Conservation (phyloP, 345 rosid genomes). For the Aquilaria malaccensis region DNA sequence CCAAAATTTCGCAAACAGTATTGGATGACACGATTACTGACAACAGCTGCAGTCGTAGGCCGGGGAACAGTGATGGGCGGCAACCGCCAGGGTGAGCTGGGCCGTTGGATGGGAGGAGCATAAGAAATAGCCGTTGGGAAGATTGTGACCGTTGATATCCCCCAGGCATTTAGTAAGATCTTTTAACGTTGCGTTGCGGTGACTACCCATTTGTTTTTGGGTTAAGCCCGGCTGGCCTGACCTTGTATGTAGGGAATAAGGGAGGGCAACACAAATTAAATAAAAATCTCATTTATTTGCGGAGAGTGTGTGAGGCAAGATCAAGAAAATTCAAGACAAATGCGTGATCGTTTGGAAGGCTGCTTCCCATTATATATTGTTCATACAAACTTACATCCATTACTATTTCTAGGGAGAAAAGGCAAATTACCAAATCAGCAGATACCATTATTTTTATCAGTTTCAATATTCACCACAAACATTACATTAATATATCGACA, state of each 20-base stretch:
- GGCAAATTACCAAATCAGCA: too few species aligned
- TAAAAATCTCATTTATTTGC: not conserved
- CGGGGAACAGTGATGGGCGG: conserved; percentile 55
- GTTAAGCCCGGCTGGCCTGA: conserved; percentile 16
- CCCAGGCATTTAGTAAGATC: conserved; percentile 24
- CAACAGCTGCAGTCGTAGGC: conserved; percentile 38
- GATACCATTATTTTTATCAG: too few species aligned
- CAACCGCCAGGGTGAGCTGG: conserved; percentile 45
- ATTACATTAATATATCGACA: too few species aligned
- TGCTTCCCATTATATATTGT: too few species aligned
- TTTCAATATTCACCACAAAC: too few species aligned
- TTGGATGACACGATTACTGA: conserved; percentile 24
- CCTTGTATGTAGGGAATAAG: conserved; percentile 36
- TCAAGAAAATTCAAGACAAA: too few species aligned
- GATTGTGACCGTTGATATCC: conserved; percentile 38
- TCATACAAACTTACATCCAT: too few species aligned
- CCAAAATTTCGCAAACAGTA: too few species aligned
- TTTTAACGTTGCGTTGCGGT: conserved; percentile 39
- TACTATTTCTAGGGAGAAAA: too few species aligned
- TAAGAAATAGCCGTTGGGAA: conserved; percentile 35
- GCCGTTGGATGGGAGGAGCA: conserved; percentile 37
- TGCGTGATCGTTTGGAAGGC: too few species aligned
- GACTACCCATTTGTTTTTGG: conserved; percentile 6
- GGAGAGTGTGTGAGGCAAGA: too few species aligned
- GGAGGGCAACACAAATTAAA: conserved; percentile 8